phyloP scores from a whole-genome alignment of 2,329 filamentous ascomycete species.

The Fusarium metavorans region DNA sequence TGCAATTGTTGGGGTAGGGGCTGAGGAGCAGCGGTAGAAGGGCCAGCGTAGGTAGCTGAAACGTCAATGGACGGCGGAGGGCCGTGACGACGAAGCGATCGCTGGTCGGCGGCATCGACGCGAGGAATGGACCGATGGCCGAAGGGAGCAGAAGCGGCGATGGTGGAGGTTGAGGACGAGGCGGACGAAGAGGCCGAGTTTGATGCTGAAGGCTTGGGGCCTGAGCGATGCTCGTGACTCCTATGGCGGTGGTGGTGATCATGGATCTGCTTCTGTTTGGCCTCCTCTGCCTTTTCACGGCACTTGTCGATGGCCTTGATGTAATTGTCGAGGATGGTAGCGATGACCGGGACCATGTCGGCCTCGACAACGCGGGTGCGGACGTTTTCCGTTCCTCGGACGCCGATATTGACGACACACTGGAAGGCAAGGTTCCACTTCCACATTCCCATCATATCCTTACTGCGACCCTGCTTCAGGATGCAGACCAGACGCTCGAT shows the following conservation, averaged over 20 bases:
- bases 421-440: slow-evolving; percentile 99
- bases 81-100: slow-evolving; percentile 78
- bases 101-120: slow-evolving; percentile 69
- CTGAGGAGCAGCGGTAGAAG: slow-evolving; percentile 47
- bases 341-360: slow-evolving; percentile 99
- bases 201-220: slow-evolving; percentile 57
- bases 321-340: slow-evolving; percentile 98
- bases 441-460: slow-evolving; percentile 99
- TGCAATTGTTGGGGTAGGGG: slow-evolving; percentile 25
- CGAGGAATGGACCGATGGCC: slow-evolving; percentile 63
- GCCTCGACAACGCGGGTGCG: slow-evolving; percentile 96
- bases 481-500: slow-evolving; percentile 98
- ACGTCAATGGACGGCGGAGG: slow-evolving; percentile 78
- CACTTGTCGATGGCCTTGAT: slow-evolving; percentile 95
- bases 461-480: slow-evolving; percentile 95
- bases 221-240: slow-evolving; percentile 61
- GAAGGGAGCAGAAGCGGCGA: slow-evolving; percentile 52
- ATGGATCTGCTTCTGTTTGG: slow-evolving; percentile 76
- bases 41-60: slow-evolving; percentile 57
- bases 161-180: slow-evolving; percentile 44
- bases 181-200: slow-evolving; percentile 51
- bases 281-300: slow-evolving; percentile 86
- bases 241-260: slow-evolving; percentile 65
- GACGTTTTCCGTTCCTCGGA: slow-evolving; percentile 93
- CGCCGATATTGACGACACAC: slow-evolving; percentile 98